Conservation (phyloP, 2,329 filamentous ascomycete genomes). For the Colletotrichum nymphaeae region DNA sequence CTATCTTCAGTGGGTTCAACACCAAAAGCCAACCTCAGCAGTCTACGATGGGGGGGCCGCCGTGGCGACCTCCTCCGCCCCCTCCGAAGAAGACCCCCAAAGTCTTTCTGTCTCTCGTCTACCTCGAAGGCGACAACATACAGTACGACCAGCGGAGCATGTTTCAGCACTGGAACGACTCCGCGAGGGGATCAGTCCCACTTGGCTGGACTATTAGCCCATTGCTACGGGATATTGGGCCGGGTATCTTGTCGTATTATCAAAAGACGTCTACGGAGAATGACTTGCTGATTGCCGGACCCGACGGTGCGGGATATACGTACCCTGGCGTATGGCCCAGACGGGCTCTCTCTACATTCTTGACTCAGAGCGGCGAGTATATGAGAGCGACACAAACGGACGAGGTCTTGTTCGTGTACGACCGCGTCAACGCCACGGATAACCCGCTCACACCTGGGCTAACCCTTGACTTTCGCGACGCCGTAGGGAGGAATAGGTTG, state of each 20-base stretch:
- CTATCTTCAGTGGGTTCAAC: constrained; percentile 11
- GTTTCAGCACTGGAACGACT: constrained; percentile 21
- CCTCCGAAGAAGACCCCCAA: not conserved
- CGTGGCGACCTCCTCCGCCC: not conserved
- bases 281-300: constrained; percentile 18
- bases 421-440: constrained; percentile 15
- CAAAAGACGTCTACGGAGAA: constrained; percentile 10
- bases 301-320: constrained; percentile 17
- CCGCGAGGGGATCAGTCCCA: constrained; percentile 9
- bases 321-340: constrained; percentile 13
- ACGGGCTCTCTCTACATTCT: not conserved
- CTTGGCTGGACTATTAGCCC: constrained; percentile 23
- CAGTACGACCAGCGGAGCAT: constrained; percentile 18
- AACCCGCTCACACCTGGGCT: constrained; percentile 4
- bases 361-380: constrained; percentile 6
- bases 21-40: not conserved
- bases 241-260: constrained; percentile 15
- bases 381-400: constrained; percentile 1
- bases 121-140: constrained; percentile 21
- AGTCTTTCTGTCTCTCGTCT: constrained; percentile 5
- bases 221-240: constrained; percentile 13
- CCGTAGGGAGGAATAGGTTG: constrained; percentile 10
- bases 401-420: constrained; percentile 17
- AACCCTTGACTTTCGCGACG: not conserved
- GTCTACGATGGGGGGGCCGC: not conserved